These are phyloP conservation scores for Diversispora epigaea DNA, from an alignment of 192 early-diverging fungal genomes.

Conservation along the genomic window DNA sequence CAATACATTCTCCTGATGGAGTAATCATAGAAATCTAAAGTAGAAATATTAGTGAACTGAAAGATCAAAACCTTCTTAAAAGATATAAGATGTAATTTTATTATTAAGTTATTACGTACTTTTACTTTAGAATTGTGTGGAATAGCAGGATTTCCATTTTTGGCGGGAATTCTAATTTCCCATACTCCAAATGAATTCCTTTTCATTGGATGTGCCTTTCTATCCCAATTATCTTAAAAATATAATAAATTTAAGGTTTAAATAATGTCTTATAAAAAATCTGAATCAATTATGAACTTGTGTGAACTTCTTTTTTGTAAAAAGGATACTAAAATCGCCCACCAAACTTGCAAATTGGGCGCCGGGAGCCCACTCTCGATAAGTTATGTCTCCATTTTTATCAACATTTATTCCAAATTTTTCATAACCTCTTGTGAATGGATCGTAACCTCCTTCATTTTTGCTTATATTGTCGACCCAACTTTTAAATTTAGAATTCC, in stretches of 20 bases:
- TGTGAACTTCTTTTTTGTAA: not conserved
- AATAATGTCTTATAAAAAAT: not conserved
- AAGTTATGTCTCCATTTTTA: constrained; percentile 60
- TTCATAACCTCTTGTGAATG: constrained; percentile 81
- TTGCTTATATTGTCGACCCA: constrained; percentile 70
- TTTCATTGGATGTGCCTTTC: constrained; percentile 69
- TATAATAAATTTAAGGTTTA: not conserved
- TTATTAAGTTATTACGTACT: constrained; percentile 36
- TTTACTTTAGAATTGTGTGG: constrained; percentile 88
- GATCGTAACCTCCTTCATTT: constrained; percentile 78
- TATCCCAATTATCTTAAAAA: constrained; percentile 80
- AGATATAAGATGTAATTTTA: no score
- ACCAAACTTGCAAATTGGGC: constrained; percentile 74
- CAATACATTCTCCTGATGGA: constrained; percentile 72
- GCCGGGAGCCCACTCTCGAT: constrained; percentile 96
- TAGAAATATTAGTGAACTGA: not conserved
- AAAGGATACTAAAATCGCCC: constrained; percentile 87
- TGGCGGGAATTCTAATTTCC: constrained; percentile 69
- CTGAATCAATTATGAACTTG: not conserved
- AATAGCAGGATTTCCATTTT: constrained; percentile 64
- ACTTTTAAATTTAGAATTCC: constrained; percentile 61
- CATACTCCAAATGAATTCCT: constrained; percentile 82
- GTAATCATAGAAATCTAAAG: constrained; percentile 72
- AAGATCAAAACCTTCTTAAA: not conserved
- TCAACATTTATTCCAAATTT: constrained; percentile 76